Evolutionary conservation across 805 yeast genomes (phyloP).

Genomic region (Lachancea waltii): DNA sequence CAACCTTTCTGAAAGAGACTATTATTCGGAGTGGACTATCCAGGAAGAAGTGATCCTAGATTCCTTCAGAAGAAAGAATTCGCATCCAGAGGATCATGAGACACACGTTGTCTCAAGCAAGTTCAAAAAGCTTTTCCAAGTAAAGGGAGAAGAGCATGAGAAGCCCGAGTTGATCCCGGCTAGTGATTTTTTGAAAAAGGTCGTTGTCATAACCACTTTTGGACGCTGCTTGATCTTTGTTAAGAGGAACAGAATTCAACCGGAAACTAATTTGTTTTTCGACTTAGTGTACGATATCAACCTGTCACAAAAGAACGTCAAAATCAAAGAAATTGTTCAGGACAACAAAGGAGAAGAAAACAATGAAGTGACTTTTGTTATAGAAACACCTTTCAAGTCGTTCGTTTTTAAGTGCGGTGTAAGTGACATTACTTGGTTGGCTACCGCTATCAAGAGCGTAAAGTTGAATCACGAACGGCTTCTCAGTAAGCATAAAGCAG

Average conservation of each 20-base stretch:
- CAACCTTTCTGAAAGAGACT: slow-evolving; percentile 29
- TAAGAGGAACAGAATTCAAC: slow-evolving; percentile 33
- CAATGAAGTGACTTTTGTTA: slow-evolving; percentile 41
- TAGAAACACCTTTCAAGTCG: slow-evolving; percentile 48
- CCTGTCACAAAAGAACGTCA: slow-evolving; percentile 45
- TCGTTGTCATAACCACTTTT: slow-evolving; percentile 51
- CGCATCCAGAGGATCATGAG: slow-evolving; percentile 5
- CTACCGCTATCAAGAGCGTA: slow-evolving; percentile 44
- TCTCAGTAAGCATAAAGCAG: slow-evolving; percentile 22
- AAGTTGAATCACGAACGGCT: slow-evolving; percentile 43
- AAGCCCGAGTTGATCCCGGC: slow-evolving; percentile 14
- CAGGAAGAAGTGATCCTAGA: slow-evolving; percentile 17
- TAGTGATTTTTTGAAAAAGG: slow-evolving; percentile 41
- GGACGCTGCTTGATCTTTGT: slow-evolving; percentile 56
- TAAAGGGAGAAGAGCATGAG: slow-evolving; percentile 6
- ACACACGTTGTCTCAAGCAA: slow-evolving; percentile 19
- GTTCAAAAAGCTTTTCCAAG: slow-evolving; percentile 27
- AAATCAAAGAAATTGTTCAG: slow-evolving; percentile 52
- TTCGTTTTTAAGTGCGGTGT: slow-evolving; percentile 52
- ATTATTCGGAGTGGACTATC: slow-evolving; percentile 21
- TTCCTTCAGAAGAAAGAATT: slow-evolving; percentile 18
- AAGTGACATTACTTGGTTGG: slow-evolving; percentile 52
- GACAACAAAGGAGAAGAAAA: slow-evolving; percentile 23
- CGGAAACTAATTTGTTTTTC: slow-evolving; percentile 31
- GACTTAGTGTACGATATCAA: slow-evolving; percentile 50